These are phyloP conservation scores for Chlorella variabilis DNA, from an alignment of 163 green algal genomes.

Conservation along the genomic window DNA sequence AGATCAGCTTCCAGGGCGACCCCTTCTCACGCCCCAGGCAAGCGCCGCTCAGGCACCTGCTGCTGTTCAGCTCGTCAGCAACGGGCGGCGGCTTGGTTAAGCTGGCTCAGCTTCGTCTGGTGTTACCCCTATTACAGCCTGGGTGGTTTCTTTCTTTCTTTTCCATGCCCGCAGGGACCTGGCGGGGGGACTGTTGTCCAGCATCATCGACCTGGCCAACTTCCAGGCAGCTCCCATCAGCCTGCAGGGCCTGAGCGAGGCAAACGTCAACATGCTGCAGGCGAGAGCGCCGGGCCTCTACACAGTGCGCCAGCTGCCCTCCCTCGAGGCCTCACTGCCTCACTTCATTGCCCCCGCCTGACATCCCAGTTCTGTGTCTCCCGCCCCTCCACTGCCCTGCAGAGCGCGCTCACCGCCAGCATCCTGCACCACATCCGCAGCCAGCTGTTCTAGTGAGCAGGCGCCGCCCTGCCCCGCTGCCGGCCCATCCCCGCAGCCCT, in stretches of 20 bases:
- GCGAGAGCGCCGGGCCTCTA: neutral
- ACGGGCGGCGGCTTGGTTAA: no score
- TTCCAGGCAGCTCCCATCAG: conserved; percentile 62
- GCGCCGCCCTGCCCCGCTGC: no score
- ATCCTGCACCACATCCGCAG: conserved; percentile 26
- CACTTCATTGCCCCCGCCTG: no score
- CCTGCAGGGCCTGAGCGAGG: conserved; percentile 61
- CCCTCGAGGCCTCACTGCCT: no score
- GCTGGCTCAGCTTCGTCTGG: no score
- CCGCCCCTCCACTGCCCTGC: neutral
- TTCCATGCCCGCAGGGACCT: conserved; percentile 29
- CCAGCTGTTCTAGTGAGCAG: conserved; percentile 31
- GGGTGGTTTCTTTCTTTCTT: neutral
- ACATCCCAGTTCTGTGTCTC: no score
- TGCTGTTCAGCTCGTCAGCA: no score
- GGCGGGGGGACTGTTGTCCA: conserved; percentile 44
- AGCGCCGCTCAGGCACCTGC: no score
- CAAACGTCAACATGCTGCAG: conserved; percentile 48
- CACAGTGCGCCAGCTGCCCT: no score
- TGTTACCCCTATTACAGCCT: neutral
- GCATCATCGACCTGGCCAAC: conserved; percentile 62
- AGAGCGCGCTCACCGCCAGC: conserved; percentile 9
- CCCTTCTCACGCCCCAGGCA: conserved; percentile 50
- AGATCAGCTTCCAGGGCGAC: conserved; percentile 66
- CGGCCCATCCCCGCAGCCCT: no score